These are phyloP conservation scores for Pharus latifolius DNA, from an alignment of 176 grass and related monocot genomes.

Conservation along the genomic window DNA sequence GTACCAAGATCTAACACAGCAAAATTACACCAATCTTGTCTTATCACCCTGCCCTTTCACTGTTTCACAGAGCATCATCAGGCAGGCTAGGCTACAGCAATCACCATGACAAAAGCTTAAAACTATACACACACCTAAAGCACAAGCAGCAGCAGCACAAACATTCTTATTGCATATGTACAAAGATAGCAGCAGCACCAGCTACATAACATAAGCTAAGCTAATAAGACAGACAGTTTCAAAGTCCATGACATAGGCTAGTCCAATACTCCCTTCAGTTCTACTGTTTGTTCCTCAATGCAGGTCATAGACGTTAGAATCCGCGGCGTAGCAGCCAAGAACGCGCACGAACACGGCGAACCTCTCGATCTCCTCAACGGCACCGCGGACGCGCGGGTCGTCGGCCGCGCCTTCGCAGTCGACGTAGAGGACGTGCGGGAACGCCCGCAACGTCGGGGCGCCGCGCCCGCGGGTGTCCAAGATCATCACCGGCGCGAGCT, in stretches of 20 bases:
- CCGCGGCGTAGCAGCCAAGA: slow-evolving; percentile 38
- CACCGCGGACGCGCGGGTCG: slow-evolving; percentile 24
- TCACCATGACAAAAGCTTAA: no score
- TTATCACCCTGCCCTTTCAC: no score
- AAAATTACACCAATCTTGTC: no score
- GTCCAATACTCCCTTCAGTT: no score
- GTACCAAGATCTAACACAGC: neutral
- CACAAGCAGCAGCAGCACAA: neutral
- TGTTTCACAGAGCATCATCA: neutral
- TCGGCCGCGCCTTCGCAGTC: slow-evolving; percentile 42
- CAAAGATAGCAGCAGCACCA: neutral
- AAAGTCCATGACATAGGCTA: no score
- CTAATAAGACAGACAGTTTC: neutral
- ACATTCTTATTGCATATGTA: neutral
- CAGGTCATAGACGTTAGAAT: slow-evolving; percentile 44
- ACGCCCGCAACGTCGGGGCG: slow-evolving; percentile 19
- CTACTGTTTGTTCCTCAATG: slow-evolving; percentile 15
- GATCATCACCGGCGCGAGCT: slow-evolving; percentile 22
- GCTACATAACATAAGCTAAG: no score
- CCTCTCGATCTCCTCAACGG: slow-evolving; percentile 27
- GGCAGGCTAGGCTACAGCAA: no score
- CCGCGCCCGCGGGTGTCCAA: neutral
- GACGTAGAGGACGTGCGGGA: slow-evolving; percentile 42
- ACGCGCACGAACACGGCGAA: slow-evolving; percentile 40
- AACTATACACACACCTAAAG: no score